Percentiles rank a stretch among this genome's conserved stretches.
Conservation (phyloP, 2,329 filamentous ascomycete genomes). For the Aspergillus sojae region DNA sequence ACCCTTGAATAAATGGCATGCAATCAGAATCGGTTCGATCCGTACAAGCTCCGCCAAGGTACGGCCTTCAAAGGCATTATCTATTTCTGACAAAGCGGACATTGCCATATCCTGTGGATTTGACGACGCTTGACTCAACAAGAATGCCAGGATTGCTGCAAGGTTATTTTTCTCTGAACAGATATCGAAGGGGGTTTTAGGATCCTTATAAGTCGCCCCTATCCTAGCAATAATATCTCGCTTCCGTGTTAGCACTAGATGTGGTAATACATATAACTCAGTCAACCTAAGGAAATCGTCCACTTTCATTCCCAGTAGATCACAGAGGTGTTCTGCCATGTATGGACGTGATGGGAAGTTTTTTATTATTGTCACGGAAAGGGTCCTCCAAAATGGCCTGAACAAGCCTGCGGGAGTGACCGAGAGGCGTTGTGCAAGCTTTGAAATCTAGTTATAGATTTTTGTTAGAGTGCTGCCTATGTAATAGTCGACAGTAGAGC, state of each 20-base stretch:
- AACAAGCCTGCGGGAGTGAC: conserved; percentile 71
- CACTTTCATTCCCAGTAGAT: conserved; percentile 75
- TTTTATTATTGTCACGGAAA: conserved; percentile 81
- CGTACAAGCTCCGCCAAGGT: conserved; percentile 71
- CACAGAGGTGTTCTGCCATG: conserved; percentile 76
- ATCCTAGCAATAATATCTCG: conserved; percentile 79
- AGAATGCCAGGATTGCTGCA: conserved; percentile 59
- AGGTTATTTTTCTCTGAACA: conserved; percentile 63
- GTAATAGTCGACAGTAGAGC: not conserved
- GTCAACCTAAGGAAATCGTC: conserved; percentile 73
- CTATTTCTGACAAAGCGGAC: conserved; percentile 68
- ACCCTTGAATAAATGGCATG: conserved; percentile 79
- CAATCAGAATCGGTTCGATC: conserved; percentile 72
- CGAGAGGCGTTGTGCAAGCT: conserved; percentile 67
- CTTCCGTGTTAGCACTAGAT: conserved; percentile 77
- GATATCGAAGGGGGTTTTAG: conserved; percentile 61
- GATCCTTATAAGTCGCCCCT: conserved; percentile 65
- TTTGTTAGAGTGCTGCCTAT: not conserved
- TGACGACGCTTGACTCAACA: conserved; percentile 62
- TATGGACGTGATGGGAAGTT: conserved; percentile 81
- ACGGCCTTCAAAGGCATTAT: conserved; percentile 68
- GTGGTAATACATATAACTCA: conserved; percentile 81
- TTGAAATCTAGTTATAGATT: conserved; percentile 58
- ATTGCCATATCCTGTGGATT: conserved; percentile 71
- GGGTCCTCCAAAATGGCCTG: conserved; percentile 82